Base-by-base conservation (phyloP, 805 yeast genomes). In the Candida manassasensis region DNA sequence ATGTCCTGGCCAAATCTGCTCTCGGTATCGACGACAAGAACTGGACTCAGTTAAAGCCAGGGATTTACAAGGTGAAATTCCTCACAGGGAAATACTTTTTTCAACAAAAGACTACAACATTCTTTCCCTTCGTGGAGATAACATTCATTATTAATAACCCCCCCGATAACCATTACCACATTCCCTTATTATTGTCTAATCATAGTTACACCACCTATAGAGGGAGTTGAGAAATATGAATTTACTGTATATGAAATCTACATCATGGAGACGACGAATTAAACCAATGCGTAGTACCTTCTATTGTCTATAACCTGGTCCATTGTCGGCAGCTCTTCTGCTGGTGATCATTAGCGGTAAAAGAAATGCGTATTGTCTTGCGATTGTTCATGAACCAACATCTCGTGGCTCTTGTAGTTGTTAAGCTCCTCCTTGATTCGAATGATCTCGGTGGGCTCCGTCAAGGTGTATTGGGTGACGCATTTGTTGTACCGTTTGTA, bases 171-270 rank as follows among this genome's bases (percentile, higher is more conserved):
- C 97, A 89, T 55, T 89, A 87, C 59, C 97, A 89, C 55, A 82
- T 89, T 36, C 97, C 97, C 0, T 62, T 89, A 42, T 69, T 89
- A 36, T 64, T 89, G 39, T 79, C 95, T 29, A 86, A 86, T 52
- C 86, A 82, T 60, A 82, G 95, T 21, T 89, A 88, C 62, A 77
- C 95, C 4, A 89, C 97, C 0, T 89, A 89, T 63, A 73, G 97
- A 38, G 97, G 97, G 2, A 77, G 84, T 51, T 82, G 45, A 33
- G 14, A 8, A 16, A 13, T 5, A 25, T 8, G 18, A 32, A 32
- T 10, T 19, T 8, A 7, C 7, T 25, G n/a, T 22, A 13, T 21
- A 29, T 35, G 13, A 25, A 18, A 3, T 18, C 12, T 17, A 21
- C 4, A 9, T 21, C n/a, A n/a, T n/a, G n/a, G n/a, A n/a, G n/a